Conservation (phyloP, 2,329 filamentous ascomycete genomes). For the Aspergillus ochraceus region DNA sequence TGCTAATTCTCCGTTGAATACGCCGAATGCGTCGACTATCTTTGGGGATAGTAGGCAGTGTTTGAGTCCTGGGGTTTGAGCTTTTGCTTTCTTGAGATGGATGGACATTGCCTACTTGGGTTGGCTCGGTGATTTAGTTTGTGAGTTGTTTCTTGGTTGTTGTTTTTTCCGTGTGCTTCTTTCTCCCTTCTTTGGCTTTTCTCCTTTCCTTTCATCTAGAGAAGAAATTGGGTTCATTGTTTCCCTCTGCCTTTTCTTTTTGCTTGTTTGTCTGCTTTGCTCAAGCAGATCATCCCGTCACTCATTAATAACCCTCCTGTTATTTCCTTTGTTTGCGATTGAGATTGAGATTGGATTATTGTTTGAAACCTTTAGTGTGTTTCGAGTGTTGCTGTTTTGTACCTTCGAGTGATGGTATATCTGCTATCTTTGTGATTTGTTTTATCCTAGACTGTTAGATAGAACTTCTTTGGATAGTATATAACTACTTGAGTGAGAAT, state of each 20-base stretch:
- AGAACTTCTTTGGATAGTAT: background rate
- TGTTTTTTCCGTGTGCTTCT: background rate
- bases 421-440: background rate
- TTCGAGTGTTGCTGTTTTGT: background rate
- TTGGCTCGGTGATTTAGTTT: no score
- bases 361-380: no score
- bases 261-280: background rate
- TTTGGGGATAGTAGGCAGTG: background rate
- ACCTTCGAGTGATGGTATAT: background rate
- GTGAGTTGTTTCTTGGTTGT: no score
- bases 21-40: background rate
- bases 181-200: background rate
- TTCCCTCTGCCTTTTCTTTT: background rate
- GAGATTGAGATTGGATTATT: background rate
- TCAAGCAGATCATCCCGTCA: background rate
- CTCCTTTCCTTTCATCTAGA: background rate
- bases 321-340: background rate
- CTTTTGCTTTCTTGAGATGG: no score
- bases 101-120: no score
- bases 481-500: background rate
- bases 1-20: conserved; percentile 4
- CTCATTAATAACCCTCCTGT: background rate
- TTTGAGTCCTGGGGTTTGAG: background rate
- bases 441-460: background rate
- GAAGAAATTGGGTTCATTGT: background rate